Evolutionary conservation across 1,139 yeast species (phyloP).

Genomic region (Sugiyamaella neomexicana): DNA sequence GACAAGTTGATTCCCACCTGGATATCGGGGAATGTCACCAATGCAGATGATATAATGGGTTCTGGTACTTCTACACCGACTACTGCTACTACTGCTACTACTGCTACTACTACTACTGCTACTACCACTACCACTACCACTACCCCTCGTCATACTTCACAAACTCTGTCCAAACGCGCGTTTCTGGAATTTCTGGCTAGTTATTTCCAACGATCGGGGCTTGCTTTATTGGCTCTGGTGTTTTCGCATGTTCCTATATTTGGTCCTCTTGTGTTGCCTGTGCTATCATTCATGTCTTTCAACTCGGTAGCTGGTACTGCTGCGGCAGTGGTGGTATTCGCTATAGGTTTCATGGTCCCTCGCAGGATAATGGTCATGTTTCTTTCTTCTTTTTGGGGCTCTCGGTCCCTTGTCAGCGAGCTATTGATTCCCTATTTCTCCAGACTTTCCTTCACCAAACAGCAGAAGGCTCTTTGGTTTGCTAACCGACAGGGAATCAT

Average conservation of each 20-base stretch:
- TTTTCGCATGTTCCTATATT: slow-evolving; percentile 43
- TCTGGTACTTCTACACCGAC: background rate
- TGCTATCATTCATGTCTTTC: slow-evolving; percentile 48
- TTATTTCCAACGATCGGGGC: slow-evolving; percentile 33
- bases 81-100: background rate
- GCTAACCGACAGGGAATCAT: slow-evolving; percentile 57
- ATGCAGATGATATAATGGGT: background rate
- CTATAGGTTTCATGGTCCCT: slow-evolving; percentile 43
- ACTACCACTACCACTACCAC: background rate
- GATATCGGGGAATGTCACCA: background rate
- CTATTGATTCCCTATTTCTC: slow-evolving; percentile 55
- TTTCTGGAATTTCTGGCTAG: slow-evolving; percentile 26
- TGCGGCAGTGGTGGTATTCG: slow-evolving; percentile 45
- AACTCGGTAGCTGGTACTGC: slow-evolving; percentile 51
- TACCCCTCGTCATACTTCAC: background rate
- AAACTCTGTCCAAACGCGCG: background rate
- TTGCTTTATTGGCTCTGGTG: slow-evolving; percentile 35
- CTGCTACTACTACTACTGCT: background rate
- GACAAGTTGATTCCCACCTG: slow-evolving; percentile 5
- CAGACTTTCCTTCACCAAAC: slow-evolving; percentile 48
- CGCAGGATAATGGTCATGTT: slow-evolving; percentile 42
- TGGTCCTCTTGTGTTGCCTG: slow-evolving; percentile 48
- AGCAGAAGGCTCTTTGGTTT: slow-evolving; percentile 54
- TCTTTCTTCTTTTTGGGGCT: slow-evolving; percentile 50
- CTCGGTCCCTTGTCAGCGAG: slow-evolving; percentile 48